Percentiles rank a stretch among this genome's conserved stretches.
Evolutionary conservation across 352 stramenopile species (phyloP).

Genomic region (Phytophthora sansomeana): DNA sequence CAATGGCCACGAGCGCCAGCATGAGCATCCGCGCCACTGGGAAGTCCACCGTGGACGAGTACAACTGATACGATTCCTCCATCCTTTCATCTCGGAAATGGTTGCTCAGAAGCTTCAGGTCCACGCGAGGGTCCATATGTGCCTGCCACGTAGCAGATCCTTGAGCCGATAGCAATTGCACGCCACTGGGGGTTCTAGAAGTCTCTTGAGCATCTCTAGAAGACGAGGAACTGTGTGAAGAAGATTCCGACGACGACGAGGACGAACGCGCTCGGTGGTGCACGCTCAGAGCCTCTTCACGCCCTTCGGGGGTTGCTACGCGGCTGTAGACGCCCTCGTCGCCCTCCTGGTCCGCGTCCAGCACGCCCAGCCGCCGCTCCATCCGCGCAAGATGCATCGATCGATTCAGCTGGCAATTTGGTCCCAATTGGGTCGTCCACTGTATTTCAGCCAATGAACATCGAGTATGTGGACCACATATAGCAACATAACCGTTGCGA

Average conservation of each 20-base stretch:
- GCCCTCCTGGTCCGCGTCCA: conserved; percentile 21
- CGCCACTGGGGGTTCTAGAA: conserved; percentile 22
- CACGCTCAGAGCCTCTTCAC: background rate
- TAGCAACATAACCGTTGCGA: background rate
- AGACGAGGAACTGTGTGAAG: conserved; percentile 28
- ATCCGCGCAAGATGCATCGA: background rate
- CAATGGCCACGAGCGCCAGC: conserved; percentile 63
- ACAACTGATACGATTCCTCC: conserved; percentile 84
- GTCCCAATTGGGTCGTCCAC: background rate
- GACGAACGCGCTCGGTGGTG: background rate
- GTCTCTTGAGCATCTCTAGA: conserved; percentile 11
- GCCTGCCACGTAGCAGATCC: conserved; percentile 53
- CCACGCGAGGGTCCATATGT: conserved; percentile 60
- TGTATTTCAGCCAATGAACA: background rate
- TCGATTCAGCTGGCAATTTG: conserved; percentile 1
- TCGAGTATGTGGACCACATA: background rate
- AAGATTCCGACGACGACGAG: conserved; percentile 32
- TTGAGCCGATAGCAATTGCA: conserved; percentile 46
- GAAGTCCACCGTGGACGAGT: conserved; percentile 79
- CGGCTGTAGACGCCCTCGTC: conserved; percentile 20
- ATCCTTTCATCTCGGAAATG: conserved; percentile 72
- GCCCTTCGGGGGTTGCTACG: conserved; percentile 19
- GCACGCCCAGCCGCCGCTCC: conserved; percentile 31
- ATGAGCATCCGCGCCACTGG: conserved; percentile 63
- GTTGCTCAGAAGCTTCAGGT: conserved; percentile 70